Base-by-base conservation (phyloP, 805 yeast genomes). In the Zygosaccharomyces bisporus region DNA sequence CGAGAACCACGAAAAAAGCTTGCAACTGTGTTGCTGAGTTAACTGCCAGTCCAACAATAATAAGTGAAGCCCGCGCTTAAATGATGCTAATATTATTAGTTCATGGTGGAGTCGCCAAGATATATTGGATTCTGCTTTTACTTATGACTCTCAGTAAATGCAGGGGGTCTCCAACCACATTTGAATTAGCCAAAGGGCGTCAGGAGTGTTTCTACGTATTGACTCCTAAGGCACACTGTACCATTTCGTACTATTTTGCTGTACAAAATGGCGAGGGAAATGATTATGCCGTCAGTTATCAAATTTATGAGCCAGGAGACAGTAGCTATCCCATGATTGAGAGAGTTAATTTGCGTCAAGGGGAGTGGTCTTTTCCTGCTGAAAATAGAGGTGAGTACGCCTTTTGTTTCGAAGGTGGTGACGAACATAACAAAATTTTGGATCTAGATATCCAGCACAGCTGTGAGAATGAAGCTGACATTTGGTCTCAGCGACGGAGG, bases 351-450 rank as follows among this genome's bases (percentile, higher is more conserved):
- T 79, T 81, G 61, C 77, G 84, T 63, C 91, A 84, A 63, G 95
- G 90, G 9, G 95, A 88, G 58, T 83, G 83, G 71, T 71, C 79
- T 5, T 80, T 89, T 62, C 71, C 68, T 16, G 95, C 86, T 17
- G 78, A 76, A 33, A 60, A 63, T 41, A 61, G 66, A 14, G 96
- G 96, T 34, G 96, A 89, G 64, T 89, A 87, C 70, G 84, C 83
- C 64, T 83, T 89, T 64, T 89, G 96, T 68, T 87, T 89, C 70
- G 69, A 79, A 56, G 85, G 86, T 65, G 83, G 84, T 86, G 79
- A 87, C 4, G 83, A 90, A 3, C 79, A 79, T 61, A 90, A 85
- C 60, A 88, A 87, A 68, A 80, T 83, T 43, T 81, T 89, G 54
- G 95, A 86, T 67, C 83, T 89, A 56, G 95, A 89, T 60, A 76